phyloP scores from a whole-genome alignment of 805 yeast species.

The Candida chauliodis region DNA sequence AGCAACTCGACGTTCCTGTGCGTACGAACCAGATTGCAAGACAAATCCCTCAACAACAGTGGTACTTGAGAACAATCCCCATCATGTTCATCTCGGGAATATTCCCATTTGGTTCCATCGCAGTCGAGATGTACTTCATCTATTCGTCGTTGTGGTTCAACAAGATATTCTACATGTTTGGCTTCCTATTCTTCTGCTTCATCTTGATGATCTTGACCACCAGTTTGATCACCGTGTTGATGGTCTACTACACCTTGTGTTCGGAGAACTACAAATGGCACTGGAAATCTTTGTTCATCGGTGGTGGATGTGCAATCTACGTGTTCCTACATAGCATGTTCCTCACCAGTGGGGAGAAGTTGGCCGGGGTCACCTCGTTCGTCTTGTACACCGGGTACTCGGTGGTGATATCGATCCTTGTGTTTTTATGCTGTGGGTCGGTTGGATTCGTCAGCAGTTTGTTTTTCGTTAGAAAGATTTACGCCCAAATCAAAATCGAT shows the following conservation, averaged over 20 bases:
- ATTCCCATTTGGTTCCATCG: slow-evolving; percentile 92
- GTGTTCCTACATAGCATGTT: slow-evolving; percentile 80
- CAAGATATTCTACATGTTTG: slow-evolving; percentile 94
- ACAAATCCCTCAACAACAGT: slow-evolving; percentile 90
- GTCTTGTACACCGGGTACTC: slow-evolving; percentile 85
- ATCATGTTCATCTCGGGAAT: slow-evolving; percentile 77
- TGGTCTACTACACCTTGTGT: slow-evolving; percentile 80
- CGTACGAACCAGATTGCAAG: slow-evolving; percentile 94
- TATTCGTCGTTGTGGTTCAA: slow-evolving; percentile 91
- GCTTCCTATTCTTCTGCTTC: slow-evolving; percentile 87
- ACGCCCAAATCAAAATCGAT: slow-evolving; percentile 83
- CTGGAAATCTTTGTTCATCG: slow-evolving; percentile 84
- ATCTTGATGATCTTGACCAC: slow-evolving; percentile 80
- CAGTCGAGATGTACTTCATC: slow-evolving; percentile 92
- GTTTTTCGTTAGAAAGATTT: slow-evolving; percentile 73
- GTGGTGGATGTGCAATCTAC: slow-evolving; percentile 87
- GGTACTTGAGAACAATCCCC: slow-evolving; percentile 68
- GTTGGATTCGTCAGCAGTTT: slow-evolving; percentile 77
- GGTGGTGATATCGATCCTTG: slow-evolving; percentile 59
- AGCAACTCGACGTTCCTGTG: slow-evolving; percentile 65
- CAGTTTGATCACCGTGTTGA: slow-evolving; percentile 70
- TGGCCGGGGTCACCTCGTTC: slow-evolving; percentile 73
- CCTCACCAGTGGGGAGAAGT: slow-evolving; percentile 57
- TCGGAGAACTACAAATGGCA: slow-evolving; percentile 96
- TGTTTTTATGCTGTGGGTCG: slow-evolving; percentile 83